These are phyloP conservation scores for Naganishia randhawae DNA, from an alignment of 768 basidiomycete species.

Conservation along the genomic window DNA sequence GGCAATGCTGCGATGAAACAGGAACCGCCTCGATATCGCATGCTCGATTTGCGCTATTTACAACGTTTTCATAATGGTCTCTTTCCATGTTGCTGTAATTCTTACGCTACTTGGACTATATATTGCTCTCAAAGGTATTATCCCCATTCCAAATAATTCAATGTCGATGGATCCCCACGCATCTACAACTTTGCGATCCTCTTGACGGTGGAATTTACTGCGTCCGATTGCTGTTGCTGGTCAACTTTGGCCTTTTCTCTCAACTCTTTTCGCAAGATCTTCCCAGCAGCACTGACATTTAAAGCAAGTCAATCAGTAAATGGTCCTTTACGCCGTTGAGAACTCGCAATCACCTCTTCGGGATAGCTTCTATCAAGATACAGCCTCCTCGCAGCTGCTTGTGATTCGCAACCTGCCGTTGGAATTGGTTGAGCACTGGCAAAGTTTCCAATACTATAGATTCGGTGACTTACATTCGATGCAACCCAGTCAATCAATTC, in stretches of 20 bases:
- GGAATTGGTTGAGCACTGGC: background rate
- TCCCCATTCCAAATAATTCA: no score
- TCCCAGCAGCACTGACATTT: slow-evolving; percentile 67
- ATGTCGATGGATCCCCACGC: no score
- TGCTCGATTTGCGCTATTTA: background rate
- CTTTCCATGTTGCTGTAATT: background rate
- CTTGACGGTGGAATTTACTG: slow-evolving; percentile 20
- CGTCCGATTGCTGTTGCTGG: slow-evolving; percentile 23
- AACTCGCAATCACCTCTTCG: slow-evolving; percentile 60
- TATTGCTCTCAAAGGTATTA: no score
- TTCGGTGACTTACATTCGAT: slow-evolving; percentile 57
- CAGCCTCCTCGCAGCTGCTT: slow-evolving; percentile 72
- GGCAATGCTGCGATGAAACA: no score
- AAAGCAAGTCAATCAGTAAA: background rate
- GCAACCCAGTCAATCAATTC: slow-evolving; percentile 65
- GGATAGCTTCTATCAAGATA: slow-evolving; percentile 59
- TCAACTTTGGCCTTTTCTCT: slow-evolving; percentile 27
- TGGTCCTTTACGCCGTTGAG: background rate
- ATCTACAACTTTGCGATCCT: slow-evolving; percentile 21
- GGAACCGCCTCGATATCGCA: no score
- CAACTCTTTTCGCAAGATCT: slow-evolving; percentile 76
- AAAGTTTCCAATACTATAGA: background rate
- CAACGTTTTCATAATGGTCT: background rate
- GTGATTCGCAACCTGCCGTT: slow-evolving; percentile 53
- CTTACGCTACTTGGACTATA: background rate